Conservation (phyloP, 192 early-diverging fungal species). For the Gorgonomyces haynaldii region DNA sequence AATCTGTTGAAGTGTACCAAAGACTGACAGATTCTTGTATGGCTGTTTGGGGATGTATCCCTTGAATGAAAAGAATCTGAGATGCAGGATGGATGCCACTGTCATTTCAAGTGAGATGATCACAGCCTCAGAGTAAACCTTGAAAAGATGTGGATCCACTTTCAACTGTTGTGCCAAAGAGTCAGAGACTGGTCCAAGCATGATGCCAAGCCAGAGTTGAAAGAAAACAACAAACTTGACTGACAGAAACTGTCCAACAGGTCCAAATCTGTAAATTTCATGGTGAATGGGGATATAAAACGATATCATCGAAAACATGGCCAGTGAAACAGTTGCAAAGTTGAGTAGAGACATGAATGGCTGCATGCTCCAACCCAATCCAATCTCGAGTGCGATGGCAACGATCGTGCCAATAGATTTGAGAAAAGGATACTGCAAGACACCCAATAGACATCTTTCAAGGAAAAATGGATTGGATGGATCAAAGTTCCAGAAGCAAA, state of each 20-base stretch:
- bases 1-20: too few species aligned
- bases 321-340: slow-evolving; percentile 57
- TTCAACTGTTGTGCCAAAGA: too few species aligned
- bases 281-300: slow-evolving; percentile 43
- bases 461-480: slow-evolving; percentile 40
- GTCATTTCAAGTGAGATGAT: slow-evolving; percentile 41
- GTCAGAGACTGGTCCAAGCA: too few species aligned
- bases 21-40: neutral
- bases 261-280: slow-evolving; percentile 3
- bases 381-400: slow-evolving; percentile 39
- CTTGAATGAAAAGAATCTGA: slow-evolving; percentile 8
- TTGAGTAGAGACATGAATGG: slow-evolving; percentile 36
- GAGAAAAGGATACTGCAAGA: slow-evolving; percentile 63
- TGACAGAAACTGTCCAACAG: slow-evolving; percentile 12
- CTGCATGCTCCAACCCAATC: slow-evolving; percentile 44
- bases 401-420: slow-evolving; percentile 45
- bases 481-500: slow-evolving; percentile 44
- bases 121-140: slow-evolving; percentile 27
- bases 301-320: slow-evolving; percentile 55
- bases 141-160: slow-evolving; percentile 37
- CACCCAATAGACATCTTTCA: slow-evolving; percentile 42
- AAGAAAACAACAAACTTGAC: slow-evolving; percentile 35
- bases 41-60: neutral
- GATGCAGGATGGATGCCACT: slow-evolving; percentile 33
- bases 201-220: slow-evolving; percentile 38